Evolutionary conservation across 805 yeast species (phyloP), one percentile per base, ranked within the genome.

Genomic region (Starmerella gropengiesseri): DNA sequence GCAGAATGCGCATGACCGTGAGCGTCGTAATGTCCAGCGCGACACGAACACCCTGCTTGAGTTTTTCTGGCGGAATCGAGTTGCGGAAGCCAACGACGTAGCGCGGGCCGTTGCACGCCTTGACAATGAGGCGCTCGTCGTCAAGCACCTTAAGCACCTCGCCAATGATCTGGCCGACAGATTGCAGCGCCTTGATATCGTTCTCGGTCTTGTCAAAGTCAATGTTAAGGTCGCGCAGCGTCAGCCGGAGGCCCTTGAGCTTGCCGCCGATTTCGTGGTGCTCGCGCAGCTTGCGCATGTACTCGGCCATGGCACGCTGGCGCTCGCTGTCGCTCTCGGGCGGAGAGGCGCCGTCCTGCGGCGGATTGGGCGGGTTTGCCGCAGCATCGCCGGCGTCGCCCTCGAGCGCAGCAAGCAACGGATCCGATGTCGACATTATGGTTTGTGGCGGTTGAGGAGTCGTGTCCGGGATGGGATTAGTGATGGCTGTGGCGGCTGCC

Each of bases 81-180:
- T 86, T 86, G 59, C 98, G 77, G 63, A 95, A 91, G 33, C 97
- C 97, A 39, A 91, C 98, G 53, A 91, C 91, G 61, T 91, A 91
- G 58, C 98, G 75, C 33, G 98, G 98, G 4, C 98, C 98, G 34
- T 91, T 81, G 12, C 94, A 81, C 2, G 97, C 96, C 67, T 89
- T 89, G 39, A 91, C 97, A 51, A 89, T 89, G 61, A 55, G 91
- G 55, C 95, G 71, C 60, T 91, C 98, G 40, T 84, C 94, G 50
- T 89, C 94, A 56, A 91, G 70, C 61, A 86, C 95, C 62, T 91
- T 91, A 66, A 91, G 74, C 22, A 91, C 94, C 63, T 91, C 98
- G 44, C 98, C 98, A 52, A 91, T 82, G 58, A 91, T 78, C 64
- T 91, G 98, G 3, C 98, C 98, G 49, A 91, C 94, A 50, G 93